Percentiles rank a stretch among this genome's conserved stretches.
phyloP scores from a whole-genome alignment of 345 rosid genomes.

The Salix suchowensis region DNA sequence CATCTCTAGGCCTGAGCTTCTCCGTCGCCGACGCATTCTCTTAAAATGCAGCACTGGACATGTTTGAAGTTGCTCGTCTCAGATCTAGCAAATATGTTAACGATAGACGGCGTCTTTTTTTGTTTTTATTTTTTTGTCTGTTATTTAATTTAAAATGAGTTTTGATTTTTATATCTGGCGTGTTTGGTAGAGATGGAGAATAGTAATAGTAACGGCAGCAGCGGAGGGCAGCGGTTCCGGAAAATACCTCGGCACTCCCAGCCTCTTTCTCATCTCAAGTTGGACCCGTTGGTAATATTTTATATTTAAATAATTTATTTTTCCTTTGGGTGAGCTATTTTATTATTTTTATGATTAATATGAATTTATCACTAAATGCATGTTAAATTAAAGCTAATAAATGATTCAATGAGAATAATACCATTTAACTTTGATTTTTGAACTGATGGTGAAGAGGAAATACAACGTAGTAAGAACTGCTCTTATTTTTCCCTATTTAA shows the following conservation, averaged over 20 bases:
- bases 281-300: slow-evolving; percentile 54
- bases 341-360: neutral
- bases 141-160: neutral
- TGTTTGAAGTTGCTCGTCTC: neutral
- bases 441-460: too few species aligned
- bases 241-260: slow-evolving; percentile 54
- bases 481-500: too few species aligned
- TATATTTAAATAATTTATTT: neutral
- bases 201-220: slow-evolving; percentile 8
- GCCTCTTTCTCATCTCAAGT: slow-evolving; percentile 40
- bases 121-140: neutral
- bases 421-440: too few species aligned
- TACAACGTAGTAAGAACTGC: too few species aligned
- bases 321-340: neutral
- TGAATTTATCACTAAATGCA: neutral
- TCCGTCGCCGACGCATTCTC: neutral
- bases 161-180: neutral
- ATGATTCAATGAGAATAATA: too few species aligned
- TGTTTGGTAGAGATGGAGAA: slow-evolving; percentile 23
- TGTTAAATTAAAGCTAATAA: neutral
- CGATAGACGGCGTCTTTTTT: neutral
- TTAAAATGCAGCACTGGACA: neutral
- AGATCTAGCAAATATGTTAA: slow-evolving; percentile 4
- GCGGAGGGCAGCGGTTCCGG: slow-evolving; percentile 50
- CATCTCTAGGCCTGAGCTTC: too few species aligned